phyloP scores from a whole-genome alignment of 768 basidiomycete genomes.

The Suillus ampliporus region DNA sequence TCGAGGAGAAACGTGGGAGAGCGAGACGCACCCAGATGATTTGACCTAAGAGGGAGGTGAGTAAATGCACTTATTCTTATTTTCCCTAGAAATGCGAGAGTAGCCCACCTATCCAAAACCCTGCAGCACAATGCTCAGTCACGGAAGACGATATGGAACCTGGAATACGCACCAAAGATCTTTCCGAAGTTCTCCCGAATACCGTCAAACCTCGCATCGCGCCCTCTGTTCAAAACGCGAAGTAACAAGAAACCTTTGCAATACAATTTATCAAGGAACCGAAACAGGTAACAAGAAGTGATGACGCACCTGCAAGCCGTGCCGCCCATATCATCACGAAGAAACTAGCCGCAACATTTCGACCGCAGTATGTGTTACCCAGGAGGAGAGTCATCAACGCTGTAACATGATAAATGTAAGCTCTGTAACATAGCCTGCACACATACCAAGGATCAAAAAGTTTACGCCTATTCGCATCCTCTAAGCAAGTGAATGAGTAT shows the following conservation, averaged over 20 bases:
- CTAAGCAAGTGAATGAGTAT: background rate
- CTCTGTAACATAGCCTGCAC: background rate
- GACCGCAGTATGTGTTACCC: constrained; percentile 63
- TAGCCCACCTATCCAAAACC: no score
- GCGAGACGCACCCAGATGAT: constrained; percentile 58
- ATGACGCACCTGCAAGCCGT: constrained; percentile 53
- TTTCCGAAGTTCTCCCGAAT: constrained; percentile 70
- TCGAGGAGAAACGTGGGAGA: background rate
- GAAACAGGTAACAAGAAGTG: background rate
- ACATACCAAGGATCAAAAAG: constrained; percentile 64
- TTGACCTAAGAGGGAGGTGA: constrained; percentile 43
- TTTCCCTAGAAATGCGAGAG: no score
- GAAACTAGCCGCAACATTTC: constrained; percentile 61
- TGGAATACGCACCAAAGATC: constrained; percentile 51
- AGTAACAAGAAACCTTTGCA: constrained; percentile 63
- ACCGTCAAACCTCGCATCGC: constrained; percentile 69
- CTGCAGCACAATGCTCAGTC: no score
- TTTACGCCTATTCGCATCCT: constrained; percentile 53
- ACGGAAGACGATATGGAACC: no score
- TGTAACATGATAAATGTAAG: constrained; percentile 20
- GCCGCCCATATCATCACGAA: constrained; percentile 74
- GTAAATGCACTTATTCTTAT: no score
- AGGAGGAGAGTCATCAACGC: constrained; percentile 65
- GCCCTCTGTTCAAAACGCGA: constrained; percentile 71
- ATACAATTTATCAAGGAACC: no score